These are phyloP conservation scores for Pleurotus salmoneostramineus DNA, from an alignment of 768 basidiomycete species.

Conservation along the genomic window DNA sequence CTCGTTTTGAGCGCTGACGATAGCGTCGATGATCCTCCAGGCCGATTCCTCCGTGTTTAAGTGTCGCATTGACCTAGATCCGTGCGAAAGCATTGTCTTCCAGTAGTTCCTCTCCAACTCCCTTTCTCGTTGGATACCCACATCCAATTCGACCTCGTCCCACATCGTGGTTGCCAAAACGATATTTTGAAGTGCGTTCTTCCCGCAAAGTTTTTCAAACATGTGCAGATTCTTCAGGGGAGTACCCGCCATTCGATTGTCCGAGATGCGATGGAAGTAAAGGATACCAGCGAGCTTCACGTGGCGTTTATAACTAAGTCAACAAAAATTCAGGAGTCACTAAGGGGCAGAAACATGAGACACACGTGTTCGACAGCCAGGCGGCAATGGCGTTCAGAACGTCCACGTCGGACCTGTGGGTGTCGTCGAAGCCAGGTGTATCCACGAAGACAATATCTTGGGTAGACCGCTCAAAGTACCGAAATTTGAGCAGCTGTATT, in stretches of 20 bases:
- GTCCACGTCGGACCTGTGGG: constrained; percentile 12
- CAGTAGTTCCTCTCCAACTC: constrained; percentile 6
- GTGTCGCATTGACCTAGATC: constrained; percentile 3
- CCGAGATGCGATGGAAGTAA: constrained; percentile 19
- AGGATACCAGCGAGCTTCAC: constrained; percentile 15
- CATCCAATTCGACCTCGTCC: constrained; percentile 2
- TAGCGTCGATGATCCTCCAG: constrained; percentile 8
- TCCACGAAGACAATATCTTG: constrained; percentile 16
- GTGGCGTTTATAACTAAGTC: constrained; percentile 6
- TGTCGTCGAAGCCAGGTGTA: constrained; percentile 19
- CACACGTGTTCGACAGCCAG: constrained; percentile 14
- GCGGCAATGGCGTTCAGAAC: constrained; percentile 14
- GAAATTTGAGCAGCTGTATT: background rate
- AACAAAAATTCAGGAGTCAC: background rate
- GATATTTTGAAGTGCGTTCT: constrained; percentile 6
- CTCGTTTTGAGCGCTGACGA: background rate
- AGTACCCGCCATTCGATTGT: constrained; percentile 11
- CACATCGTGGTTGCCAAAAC: constrained; percentile 12
- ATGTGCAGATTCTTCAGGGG: constrained; percentile 8
- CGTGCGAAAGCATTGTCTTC: constrained; percentile 2
- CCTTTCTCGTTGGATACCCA: constrained; percentile 5
- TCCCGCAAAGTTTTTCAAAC: constrained; percentile 15
- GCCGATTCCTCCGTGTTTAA: constrained; percentile 7
- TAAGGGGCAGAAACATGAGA: background rate
- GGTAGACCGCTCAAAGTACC: background rate